A percentile compares a stretch with the other conserved stretches of the same genome.
phyloP scores from a whole-genome alignment of 805 yeast species.

The Metschnikowia corniflorae region DNA sequence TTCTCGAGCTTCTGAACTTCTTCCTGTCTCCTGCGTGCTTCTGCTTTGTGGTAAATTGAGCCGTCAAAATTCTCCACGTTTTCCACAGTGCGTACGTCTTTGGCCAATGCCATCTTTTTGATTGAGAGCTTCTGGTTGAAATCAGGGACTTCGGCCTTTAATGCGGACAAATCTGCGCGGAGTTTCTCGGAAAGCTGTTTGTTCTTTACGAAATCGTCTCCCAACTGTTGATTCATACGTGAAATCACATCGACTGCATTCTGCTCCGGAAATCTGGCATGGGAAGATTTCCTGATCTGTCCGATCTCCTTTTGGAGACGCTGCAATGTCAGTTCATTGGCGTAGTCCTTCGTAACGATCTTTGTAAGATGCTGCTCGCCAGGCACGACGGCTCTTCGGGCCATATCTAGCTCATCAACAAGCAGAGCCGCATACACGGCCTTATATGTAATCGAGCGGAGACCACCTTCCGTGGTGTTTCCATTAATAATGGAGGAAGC shows the following conservation, averaged over 20 bases:
- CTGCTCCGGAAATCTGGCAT: neutral
- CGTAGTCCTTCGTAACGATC: conserved; percentile 19
- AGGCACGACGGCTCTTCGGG: conserved; percentile 26
- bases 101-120: neutral
- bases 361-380: conserved; percentile 14
- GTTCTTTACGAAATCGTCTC: conserved; percentile 10
- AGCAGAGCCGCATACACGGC: conserved; percentile 34
- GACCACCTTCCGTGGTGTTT: conserved; percentile 39
- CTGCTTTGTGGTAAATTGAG: conserved; percentile 13
- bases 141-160: neutral
- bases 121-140: neutral
- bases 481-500: conserved; percentile 40
- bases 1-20: conserved; percentile 8
- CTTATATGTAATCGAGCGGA: conserved; percentile 39
- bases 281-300: conserved; percentile 1
- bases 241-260: conserved; percentile 6
- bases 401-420: conserved; percentile 34
- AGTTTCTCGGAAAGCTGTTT: conserved; percentile 7
- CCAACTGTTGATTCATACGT: conserved; percentile 10
- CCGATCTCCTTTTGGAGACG: conserved; percentile 24
- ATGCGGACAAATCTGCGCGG: conserved; percentile 3
- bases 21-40: conserved; percentile 13
- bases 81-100: conserved; percentile 11
- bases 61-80: conserved; percentile 18
- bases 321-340: conserved; percentile 16